Evolutionary conservation across 2,329 filamentous ascomycete species (phyloP).

Genomic region (Diaporthe nobilis): DNA sequence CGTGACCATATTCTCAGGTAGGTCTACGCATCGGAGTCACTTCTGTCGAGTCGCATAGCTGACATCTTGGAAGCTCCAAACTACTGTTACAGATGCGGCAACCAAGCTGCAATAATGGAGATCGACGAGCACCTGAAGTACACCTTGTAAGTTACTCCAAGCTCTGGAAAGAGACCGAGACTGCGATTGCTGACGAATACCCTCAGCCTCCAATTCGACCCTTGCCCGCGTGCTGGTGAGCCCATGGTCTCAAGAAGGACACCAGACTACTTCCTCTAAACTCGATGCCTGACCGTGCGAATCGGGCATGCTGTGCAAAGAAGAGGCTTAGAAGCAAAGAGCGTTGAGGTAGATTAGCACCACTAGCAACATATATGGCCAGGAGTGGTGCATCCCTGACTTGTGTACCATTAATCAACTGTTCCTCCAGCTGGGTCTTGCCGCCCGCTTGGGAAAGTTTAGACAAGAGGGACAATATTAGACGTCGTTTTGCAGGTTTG

Average conservation of each 20-base stretch:
- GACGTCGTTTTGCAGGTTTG: constrained; percentile 36
- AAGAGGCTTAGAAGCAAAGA: constrained; percentile 38
- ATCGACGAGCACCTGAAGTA: constrained; percentile 99
- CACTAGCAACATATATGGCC: constrained; percentile 34
- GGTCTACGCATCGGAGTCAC: constrained; percentile 43
- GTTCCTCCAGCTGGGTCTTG: constrained; percentile 28
- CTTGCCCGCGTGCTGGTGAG: constrained; percentile 95
- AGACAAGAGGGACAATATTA: constrained; percentile 38
- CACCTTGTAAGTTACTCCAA: constrained; percentile 86
- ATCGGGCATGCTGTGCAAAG: constrained; percentile 33
- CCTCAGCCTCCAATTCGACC: constrained; percentile 95
- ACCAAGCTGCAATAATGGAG: constrained; percentile 99
- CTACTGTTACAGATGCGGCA: constrained; percentile 99
- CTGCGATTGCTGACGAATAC: constrained; percentile 37
- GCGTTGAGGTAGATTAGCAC: constrained; percentile 37
- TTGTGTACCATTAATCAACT: constrained; percentile 39
- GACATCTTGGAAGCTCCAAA: constrained; percentile 74
- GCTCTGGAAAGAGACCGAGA: no score
- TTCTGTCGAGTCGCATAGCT: constrained; percentile 42
- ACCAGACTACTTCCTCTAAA: constrained; percentile 98
- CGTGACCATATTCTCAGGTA: constrained; percentile 98
- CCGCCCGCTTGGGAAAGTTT: constrained; percentile 24
- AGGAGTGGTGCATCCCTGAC: constrained; percentile 31
- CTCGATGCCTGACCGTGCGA: constrained; percentile 36
- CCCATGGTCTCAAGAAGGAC: constrained; percentile 98